Evolutionary conservation across 2,329 filamentous ascomycete species (phyloP).

Genomic region (Lecanicillium sp.): DNA sequence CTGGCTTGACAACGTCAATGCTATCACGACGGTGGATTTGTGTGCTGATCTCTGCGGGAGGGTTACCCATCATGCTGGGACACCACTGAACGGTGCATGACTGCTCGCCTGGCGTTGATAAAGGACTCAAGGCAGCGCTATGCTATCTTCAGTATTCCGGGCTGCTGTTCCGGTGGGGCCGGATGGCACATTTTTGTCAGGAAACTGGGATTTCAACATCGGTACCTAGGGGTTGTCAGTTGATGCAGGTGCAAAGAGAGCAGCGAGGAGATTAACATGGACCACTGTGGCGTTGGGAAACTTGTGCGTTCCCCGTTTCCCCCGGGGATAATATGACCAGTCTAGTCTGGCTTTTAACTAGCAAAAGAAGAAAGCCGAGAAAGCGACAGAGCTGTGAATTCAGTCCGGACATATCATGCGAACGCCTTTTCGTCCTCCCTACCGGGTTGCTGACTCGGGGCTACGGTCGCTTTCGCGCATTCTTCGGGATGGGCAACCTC

Average conservation of each 20-base stretch:
- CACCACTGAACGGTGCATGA: too few species aligned
- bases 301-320: too few species aligned
- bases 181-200: too few species aligned
- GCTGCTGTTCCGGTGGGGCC: not conserved
- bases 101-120: not conserved
- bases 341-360: too few species aligned
- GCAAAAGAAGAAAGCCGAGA: too few species aligned
- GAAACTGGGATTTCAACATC: not conserved
- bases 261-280: not conserved
- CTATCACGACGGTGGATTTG: not conserved
- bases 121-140: too few species aligned
- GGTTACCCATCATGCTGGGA: not conserved
- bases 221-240: not conserved
- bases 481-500: too few species aligned
- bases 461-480: not conserved
- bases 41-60: not conserved
- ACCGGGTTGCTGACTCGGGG: not conserved
- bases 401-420: not conserved
- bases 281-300: not conserved
- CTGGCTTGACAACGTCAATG: not conserved
- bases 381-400: constrained; percentile 4
- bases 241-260: not conserved
- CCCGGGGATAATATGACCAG: too few species aligned
- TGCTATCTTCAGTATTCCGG: not conserved
- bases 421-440: not conserved